Base-by-base conservation (phyloP, 2,329 filamentous ascomycete species). In the Elsinoe fawcettii region DNA sequence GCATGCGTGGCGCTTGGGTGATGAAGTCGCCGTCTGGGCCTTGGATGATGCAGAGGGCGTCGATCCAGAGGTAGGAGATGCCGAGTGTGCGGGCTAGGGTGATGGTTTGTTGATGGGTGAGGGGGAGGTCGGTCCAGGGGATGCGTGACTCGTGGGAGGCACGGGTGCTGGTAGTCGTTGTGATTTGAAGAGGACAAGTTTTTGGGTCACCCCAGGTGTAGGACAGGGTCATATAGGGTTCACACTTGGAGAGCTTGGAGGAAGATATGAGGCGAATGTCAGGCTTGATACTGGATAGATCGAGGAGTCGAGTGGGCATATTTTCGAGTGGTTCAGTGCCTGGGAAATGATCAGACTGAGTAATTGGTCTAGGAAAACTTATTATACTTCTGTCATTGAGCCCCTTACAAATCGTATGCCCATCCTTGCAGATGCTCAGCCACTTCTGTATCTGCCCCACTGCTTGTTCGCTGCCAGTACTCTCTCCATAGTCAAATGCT, bases 11-110 rank as follows among this genome's bases (percentile, higher is more conserved):
- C 11, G 60, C 54, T 37, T 64, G 56, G 6, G 12, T 1, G 12
- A 20, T 14, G 59, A 60, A 63, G 37, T 63, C 60, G 25, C 60
- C 46, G 7, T 7, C n/a, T 23, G 53, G 54, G 34, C 60, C 58
- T 41, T 62, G 60, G 9, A 61, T 37, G 23, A 62, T 61, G 54
- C 61, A 62, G 8, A 62, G 49, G 20, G 49, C 32, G 47, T 62
- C 60, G n/a, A 62, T 56, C 59, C 60, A 62, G 18, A 61, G 51
- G 27, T 63, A 61, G 3, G 37, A 34, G 12, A 60, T 43, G 12
- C 55, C 51, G 36, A 62, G 23, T n/a, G 18, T n/a, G n/a, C 37
- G 37, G 37, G 37, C 37, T 6, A 41, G 12, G 6, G 12, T 5
- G 18, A 41, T 41, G 37, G 37, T 41, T n/a, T 41, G 37, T 41